phyloP scores from a whole-genome alignment of 768 basidiomycete species.

The Collybia sordida region DNA sequence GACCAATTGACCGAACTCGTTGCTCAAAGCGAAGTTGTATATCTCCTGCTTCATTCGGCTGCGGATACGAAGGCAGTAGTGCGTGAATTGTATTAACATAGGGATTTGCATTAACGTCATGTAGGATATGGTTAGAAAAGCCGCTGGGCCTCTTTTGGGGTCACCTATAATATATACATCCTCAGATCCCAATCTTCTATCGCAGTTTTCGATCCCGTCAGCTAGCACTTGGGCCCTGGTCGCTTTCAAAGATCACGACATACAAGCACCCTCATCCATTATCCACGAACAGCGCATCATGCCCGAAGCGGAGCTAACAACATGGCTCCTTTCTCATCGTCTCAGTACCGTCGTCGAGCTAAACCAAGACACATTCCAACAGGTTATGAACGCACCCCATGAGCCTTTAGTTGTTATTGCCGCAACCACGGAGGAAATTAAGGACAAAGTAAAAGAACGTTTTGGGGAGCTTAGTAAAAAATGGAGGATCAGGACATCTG shows the following conservation, averaged over 20 bases:
- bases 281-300: conserved; percentile 32
- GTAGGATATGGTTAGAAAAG: conserved; percentile 35
- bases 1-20: conserved; percentile 41
- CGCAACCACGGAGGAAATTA: conserved; percentile 38
- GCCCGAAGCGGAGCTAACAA: conserved; percentile 31
- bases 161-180: conserved; percentile 45
- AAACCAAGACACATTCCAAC: conserved; percentile 75
- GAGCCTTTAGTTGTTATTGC: conserved; percentile 79
- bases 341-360: conserved; percentile 77
- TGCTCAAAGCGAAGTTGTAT: conserved; percentile 43
- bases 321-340: conserved; percentile 69
- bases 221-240: conserved; percentile 61
- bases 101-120: conserved; percentile 1
- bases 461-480: conserved; percentile 53
- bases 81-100: conserved; percentile 10
- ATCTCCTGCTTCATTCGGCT: conserved; percentile 49
- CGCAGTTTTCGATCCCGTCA: conserved; percentile 34
- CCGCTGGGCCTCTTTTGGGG: conserved; percentile 44
- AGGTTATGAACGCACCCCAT: conserved; percentile 80
- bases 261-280: conserved; percentile 41
- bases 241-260: conserved; percentile 62
- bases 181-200: conserved; percentile 33
- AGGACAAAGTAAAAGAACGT: conserved; percentile 42
- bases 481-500: conserved; percentile 53
- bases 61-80: conserved; percentile 38